Base-by-base conservation (phyloP, 768 basidiomycete genomes). In the Tricholoma furcatifolium region DNA sequence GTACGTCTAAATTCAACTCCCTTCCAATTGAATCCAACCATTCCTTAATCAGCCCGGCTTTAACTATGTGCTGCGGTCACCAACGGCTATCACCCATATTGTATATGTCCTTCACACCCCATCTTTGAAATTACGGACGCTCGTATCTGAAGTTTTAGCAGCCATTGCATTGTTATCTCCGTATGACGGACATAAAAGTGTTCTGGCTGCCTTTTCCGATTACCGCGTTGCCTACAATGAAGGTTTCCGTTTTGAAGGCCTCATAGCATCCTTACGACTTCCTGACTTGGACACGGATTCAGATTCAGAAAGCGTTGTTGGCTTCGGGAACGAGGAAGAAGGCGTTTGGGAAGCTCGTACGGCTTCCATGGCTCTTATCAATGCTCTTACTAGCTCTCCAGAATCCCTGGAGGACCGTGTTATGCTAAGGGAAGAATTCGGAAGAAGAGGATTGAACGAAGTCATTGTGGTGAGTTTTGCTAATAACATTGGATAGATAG, bases 331-430 rank as follows among this genome's bases (percentile, higher is more conserved):
- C 51, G 82, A 85, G 50, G 84, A 85, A 41, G 84, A 85, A 11
- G 85, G 84, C 1, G 62, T 84, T 14, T 96, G 93, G 93, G 93
- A 93, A 57, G 87, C 86, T 35, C 75, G 92, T 23, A 80, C 80
- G 1, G 85, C 87, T 3, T 79, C 81, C 10, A 84, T 96, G 84
- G 78, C 84, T 0, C 73, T 97, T 31, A 65, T 94, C 57, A 94
- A 93, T 64, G 87, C 91, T 1, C 61, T 96, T 18, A 83, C 85
- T 10, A 89, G 84, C 59, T 86, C 82, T 60, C 85, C 88, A 0
- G 83, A 91, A 44, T 77, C 78, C 2, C 66, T 96, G 20, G 93
- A 95, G 60, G 88, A 91, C 41, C 77, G 94, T 4, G 78, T 93
- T 23, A 56, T 85, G 52, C 72, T 96, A 15, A 76, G 93, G 34